Evolutionary conservation across 2,329 filamentous ascomycete genomes (phyloP).

Genomic region (Verticillium zaregamsianum): DNA sequence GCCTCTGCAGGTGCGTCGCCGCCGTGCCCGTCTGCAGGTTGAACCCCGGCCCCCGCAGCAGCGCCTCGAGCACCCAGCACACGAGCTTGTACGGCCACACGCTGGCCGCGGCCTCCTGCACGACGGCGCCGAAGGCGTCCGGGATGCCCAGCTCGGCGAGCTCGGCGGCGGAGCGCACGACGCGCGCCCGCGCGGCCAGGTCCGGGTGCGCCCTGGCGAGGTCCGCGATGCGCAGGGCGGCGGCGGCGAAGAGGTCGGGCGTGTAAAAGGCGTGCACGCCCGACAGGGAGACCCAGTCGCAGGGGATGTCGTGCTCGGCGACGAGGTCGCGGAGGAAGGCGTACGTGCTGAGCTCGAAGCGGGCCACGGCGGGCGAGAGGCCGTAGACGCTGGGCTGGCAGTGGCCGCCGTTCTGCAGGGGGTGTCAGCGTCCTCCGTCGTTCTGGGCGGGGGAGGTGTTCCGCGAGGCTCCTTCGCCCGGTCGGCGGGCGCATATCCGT

Average conservation of each 20-base stretch:
- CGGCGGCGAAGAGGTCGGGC: conserved; percentile 47
- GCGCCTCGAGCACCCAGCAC: conserved; percentile 60
- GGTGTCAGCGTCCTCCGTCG: background rate
- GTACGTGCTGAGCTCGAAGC: conserved; percentile 71
- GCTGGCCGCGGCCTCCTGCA: conserved; percentile 61
- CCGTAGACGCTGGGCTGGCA: conserved; percentile 70
- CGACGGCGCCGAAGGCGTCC: conserved; percentile 56
- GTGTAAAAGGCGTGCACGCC: conserved; percentile 64
- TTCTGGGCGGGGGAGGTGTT: background rate
- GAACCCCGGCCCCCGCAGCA: conserved; percentile 44
- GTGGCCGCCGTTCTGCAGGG: conserved; percentile 60
- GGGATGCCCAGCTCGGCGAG: conserved; percentile 52
- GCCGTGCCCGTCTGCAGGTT: conserved; percentile 75
- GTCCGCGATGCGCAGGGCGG: conserved; percentile 42
- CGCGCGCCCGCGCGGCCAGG: conserved; percentile 43
- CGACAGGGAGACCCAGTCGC: conserved; percentile 62
- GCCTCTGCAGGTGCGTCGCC: conserved; percentile 44
- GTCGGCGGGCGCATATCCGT: background rate
- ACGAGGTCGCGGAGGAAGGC: conserved; percentile 55
- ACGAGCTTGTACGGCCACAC: conserved; percentile 86
- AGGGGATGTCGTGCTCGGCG: conserved; percentile 52
- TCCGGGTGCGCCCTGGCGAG: conserved; percentile 51
- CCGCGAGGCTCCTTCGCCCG: background rate
- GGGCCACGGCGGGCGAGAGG: conserved; percentile 54
- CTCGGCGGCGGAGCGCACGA: conserved; percentile 32